Base-by-base conservation (phyloP, 2,329 filamentous ascomycete species). In the Leptographium galeiforme region DNA sequence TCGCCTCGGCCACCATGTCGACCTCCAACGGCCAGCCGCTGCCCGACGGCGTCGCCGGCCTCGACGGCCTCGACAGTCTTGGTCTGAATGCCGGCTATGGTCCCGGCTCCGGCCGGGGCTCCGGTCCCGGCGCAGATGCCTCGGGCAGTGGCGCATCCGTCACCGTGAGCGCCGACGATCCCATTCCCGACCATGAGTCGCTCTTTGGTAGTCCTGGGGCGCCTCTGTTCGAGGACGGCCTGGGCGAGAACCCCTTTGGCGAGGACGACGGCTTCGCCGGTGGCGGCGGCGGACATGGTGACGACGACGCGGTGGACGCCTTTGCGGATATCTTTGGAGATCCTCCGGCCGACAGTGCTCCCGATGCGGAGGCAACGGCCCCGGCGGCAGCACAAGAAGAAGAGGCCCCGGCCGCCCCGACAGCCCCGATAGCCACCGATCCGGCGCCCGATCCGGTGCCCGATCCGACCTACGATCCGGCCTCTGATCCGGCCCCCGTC, bases 181-280 rank as follows among this genome's bases (percentile, higher is more conserved):
- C 70, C 33, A 72, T 72, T 18, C 78, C 78, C 40, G 81, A 86
- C 62, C 86, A 91, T 57, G 78, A 81, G 59, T 95, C 88, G 48
- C 72, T 96, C 0, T 96, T 96, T 63, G 86, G 86, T 1, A 89
- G 88, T 60, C 81, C 82, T 19, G 81, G 78, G 0, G 89, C 89
- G 48, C 95, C 89, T 2, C 73, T 98, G 1, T 98, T 97, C 64
- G 93, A 91, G 2, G 89, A 94, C 59, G 84, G 78, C 52, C 68
- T 71, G 14, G 65, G 83, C 68, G 64, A 75, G 66, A 66, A 77
- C 30, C 82, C 79, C 6, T 94, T 89, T 64, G 86, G 79, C 0
- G 83, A 85, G 13, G 89, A 95, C 45, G 89, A 95, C 43, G 43
- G 52, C 7, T 57, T 59, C 32, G 39, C 55, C 6, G 58, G 25